Base-by-base conservation (phyloP, 352 stramenopile genomes). In the Phytophthora capsici region DNA sequence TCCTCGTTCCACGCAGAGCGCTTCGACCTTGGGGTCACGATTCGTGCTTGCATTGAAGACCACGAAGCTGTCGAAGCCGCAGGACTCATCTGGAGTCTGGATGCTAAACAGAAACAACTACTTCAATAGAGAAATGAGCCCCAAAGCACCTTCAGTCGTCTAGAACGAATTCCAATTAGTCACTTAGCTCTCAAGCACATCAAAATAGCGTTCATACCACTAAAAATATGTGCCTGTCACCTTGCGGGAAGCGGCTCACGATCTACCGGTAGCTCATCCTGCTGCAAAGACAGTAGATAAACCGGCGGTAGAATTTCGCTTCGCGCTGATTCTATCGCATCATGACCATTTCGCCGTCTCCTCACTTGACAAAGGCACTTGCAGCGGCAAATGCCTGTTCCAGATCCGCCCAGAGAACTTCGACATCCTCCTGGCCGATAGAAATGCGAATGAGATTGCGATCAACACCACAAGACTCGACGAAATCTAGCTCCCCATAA, bases 401-500 rank as follows among this genome's bases (percentile, higher is more conserved):
- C 25, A 81, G 65, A 46, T 81, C 69, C 6, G 66, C 43, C 78
- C 90, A 92, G 34, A 98, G 73, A 9, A 79, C 65, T 41, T 97
- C 89, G 12, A 68, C 58, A 26, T 92, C 77, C 73, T 98, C 95
- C 17, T 97, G 73, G 9, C 95, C 95, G 51, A 98, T 87, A 2
- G 91, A 95, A 63, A 98, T 89, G 36, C 95, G 91, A 50, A 98
- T 81, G 19, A 98, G 70, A 59, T 96, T 91, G 20, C 89, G 89
- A 55, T 95, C 82, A 13, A 98, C 93, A 41, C 93, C 90, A 64
- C 93, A 98, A 16, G 81, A 79, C 63, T 95, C 84, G 19, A 88
- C 92, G 65, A 95, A 98, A 50, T 97, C 89, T 38, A 98, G 77
- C 70, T 98, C 95, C 30, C 90, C 59, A 64, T 96, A 98, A 63